Evolutionary conservation across 2,329 filamentous ascomycete species (phyloP).

Genomic region (Lachnellula arida): DNA sequence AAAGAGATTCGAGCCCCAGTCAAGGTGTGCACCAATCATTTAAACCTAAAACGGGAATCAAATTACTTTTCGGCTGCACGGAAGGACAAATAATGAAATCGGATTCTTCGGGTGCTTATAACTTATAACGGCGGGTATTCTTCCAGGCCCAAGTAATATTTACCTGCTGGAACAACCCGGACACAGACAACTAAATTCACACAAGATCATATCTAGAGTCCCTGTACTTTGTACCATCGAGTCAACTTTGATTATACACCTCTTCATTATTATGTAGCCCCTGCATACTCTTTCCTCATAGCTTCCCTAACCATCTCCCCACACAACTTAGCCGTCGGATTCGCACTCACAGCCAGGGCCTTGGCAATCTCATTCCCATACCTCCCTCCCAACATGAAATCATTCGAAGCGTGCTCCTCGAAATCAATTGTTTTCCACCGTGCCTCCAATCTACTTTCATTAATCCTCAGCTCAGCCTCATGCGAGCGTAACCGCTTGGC

Average conservation of each 20-base stretch:
- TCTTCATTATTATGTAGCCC: slow-evolving; percentile 13
- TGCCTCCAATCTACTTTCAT: slow-evolving; percentile 39
- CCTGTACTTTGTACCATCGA: neutral
- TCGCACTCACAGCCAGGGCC: slow-evolving; percentile 58
- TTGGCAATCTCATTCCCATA: slow-evolving; percentile 64
- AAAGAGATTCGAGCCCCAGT: no score
- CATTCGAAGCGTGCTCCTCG: slow-evolving; percentile 57
- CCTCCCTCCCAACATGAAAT: slow-evolving; percentile 59
- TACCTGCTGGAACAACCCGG: neutral
- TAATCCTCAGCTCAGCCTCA: slow-evolving; percentile 36
- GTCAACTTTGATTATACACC: neutral
- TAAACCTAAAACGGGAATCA: no score
- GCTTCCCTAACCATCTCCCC: slow-evolving; percentile 65
- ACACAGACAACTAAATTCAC: no score
- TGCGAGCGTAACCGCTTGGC: slow-evolving; percentile 35
- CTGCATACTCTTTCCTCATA: slow-evolving; percentile 61
- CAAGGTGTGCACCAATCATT: no score
- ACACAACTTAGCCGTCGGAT: slow-evolving; percentile 65
- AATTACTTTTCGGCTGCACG: no score
- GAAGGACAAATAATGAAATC: no score
- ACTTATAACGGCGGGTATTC: no score
- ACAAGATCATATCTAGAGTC: no score
- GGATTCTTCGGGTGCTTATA: no score
- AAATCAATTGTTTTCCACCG: slow-evolving; percentile 51
- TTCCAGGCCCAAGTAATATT: no score